Evolutionary conservation across 306 rosid genomes (phyloP).

Genomic region (Vigna mungo): DNA sequence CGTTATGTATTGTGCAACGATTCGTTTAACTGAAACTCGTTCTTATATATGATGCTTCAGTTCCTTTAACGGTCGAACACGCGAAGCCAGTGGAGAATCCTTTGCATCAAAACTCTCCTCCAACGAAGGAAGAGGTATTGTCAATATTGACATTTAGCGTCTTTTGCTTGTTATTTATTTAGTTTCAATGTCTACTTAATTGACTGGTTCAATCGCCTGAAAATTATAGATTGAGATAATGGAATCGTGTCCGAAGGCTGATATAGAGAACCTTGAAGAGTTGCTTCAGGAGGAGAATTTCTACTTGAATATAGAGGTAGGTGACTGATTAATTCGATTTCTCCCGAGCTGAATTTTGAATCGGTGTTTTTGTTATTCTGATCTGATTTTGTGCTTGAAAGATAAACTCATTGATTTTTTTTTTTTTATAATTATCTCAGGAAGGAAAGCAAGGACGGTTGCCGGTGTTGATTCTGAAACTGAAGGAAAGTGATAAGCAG

Average conservation of each 20-base stretch:
- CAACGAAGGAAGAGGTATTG: constrained; percentile 60
- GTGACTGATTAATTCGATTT: constrained; percentile 32
- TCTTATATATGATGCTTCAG: constrained; percentile 51
- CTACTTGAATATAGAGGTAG: constrained; percentile 59
- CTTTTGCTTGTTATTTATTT: not conserved
- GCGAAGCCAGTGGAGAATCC: constrained; percentile 65
- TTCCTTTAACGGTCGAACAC: constrained; percentile 58
- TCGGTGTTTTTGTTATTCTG: not conserved
- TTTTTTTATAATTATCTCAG: constrained; percentile 24
- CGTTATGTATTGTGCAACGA: not conserved
- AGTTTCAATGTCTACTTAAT: not conserved
- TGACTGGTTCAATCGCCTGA: constrained; percentile 3
- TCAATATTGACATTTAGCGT: constrained; percentile 16
- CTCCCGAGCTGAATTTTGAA: not conserved
- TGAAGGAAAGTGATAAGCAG: constrained; percentile 59
- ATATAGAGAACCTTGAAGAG: constrained; percentile 54
- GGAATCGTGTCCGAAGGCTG: constrained; percentile 69
- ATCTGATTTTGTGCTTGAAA: constrained; percentile 29
- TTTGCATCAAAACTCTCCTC: constrained; percentile 57
- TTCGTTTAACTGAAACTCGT: constrained; percentile 11
- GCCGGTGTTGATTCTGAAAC: constrained; percentile 78
- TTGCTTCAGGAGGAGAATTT: constrained; percentile 76
- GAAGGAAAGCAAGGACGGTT: constrained; percentile 92
- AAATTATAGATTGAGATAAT: constrained; percentile 50
- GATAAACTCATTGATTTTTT: constrained; percentile 18